phyloP scores from a whole-genome alignment of 2,329 filamentous ascomycete genomes.

The Trichoderma atrobrunneum region DNA sequence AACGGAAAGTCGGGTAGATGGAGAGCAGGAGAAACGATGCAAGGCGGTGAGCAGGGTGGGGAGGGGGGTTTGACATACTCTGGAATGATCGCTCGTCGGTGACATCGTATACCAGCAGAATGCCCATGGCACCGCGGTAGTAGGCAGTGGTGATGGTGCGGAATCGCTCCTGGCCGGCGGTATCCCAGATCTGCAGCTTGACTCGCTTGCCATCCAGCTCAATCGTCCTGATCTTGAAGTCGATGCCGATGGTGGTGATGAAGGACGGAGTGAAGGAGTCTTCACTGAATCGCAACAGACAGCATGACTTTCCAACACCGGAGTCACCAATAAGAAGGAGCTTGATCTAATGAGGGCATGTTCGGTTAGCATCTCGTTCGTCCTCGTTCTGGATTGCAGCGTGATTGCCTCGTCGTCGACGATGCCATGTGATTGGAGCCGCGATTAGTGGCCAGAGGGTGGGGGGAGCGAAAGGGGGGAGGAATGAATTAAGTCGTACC shows the following conservation, averaged over 20 bases:
- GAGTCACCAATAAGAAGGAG: slow-evolving; percentile 95
- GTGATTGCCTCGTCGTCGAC: neutral
- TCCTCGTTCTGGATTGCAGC: neutral
- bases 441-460: neutral
- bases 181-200: slow-evolving; percentile 99
- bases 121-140: slow-evolving; percentile 97
- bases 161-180: slow-evolving; percentile 96
- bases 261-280: slow-evolving; percentile 97
- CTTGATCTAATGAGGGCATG: slow-evolving; percentile 68
- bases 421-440: neutral
- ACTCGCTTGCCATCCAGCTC: slow-evolving; percentile 98
- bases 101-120: slow-evolving; percentile 95
- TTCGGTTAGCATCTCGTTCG: neutral
- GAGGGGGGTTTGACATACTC: slow-evolving; percentile 56
- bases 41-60: slow-evolving; percentile 8
- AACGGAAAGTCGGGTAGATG: neutral
- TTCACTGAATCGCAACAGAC: slow-evolving; percentile 92
- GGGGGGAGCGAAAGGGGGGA: neutral
- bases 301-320: slow-evolving; percentile 95
- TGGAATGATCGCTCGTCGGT: slow-evolving; percentile 95
- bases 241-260: slow-evolving; percentile 98
- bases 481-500: slow-evolving; percentile 52
- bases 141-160: slow-evolving; percentile 98
- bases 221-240: slow-evolving; percentile 99
- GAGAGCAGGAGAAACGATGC: neutral